These are phyloP conservation scores for Chaetothyriales sp. DNA, from an alignment of 2,329 filamentous ascomycete species.

Conservation along the genomic window DNA sequence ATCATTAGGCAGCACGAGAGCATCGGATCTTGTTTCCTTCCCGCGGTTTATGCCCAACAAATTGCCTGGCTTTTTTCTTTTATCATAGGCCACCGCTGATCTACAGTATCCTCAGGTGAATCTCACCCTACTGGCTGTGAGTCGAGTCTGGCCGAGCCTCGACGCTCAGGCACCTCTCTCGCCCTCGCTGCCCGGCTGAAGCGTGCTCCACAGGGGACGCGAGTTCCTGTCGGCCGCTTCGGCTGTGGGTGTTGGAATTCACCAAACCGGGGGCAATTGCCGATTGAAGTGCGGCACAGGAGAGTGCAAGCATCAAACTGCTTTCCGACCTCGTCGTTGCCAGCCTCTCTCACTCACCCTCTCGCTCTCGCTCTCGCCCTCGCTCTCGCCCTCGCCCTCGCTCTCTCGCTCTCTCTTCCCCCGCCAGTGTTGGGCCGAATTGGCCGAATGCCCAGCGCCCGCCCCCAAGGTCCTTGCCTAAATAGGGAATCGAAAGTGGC, in stretches of 20 bases:
- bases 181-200: background rate
- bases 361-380: background rate
- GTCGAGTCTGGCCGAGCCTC: background rate
- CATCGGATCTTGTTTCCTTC: background rate
- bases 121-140: background rate
- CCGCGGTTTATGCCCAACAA: background rate
- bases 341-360: background rate
- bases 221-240: background rate
- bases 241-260: no score
- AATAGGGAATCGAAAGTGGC: background rate
- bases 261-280: no score
- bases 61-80: background rate
- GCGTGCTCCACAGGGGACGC: background rate
- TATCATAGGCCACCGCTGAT: background rate
- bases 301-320: background rate
- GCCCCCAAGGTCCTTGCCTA: background rate
- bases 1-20: background rate
- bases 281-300: background rate
- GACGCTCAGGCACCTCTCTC: background rate
- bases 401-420: background rate
- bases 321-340: background rate
- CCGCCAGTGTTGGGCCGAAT: background rate
- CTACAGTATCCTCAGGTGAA: background rate
- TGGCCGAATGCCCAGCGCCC: background rate
- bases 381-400: background rate